phyloP scores from a whole-genome alignment of 2,329 filamentous ascomycete genomes.

The Anisogramma anomala region DNA sequence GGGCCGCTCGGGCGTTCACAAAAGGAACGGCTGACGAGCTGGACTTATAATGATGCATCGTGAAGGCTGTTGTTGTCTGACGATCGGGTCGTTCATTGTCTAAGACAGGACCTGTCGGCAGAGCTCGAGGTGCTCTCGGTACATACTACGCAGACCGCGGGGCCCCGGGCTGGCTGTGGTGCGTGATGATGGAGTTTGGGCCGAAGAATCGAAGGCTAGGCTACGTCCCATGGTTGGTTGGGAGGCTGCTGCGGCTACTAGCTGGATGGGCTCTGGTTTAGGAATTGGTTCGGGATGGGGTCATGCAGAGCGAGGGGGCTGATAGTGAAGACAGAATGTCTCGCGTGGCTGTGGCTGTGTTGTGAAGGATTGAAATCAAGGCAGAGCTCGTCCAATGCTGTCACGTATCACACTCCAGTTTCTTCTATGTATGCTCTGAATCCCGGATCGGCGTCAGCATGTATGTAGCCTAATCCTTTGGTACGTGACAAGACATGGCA shows the following conservation, averaged over 20 bases:
- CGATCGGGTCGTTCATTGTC: conserved; percentile 7
- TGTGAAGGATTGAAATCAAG: conserved; percentile 5
- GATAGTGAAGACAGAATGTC: conserved; percentile 3
- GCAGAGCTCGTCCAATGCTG: not conserved
- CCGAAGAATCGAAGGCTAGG: too few species aligned
- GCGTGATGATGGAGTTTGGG: too few species aligned
- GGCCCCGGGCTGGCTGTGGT: too few species aligned
- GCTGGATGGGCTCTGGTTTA: too few species aligned
- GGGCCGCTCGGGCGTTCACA: too few species aligned
- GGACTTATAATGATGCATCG: not conserved
- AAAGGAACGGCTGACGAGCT: not conserved
- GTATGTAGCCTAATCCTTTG: too few species aligned
- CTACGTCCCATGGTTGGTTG: too few species aligned
- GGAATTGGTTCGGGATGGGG: too few species aligned
- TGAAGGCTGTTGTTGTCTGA: not conserved
- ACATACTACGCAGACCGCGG: too few species aligned
- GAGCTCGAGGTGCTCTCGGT: not conserved
- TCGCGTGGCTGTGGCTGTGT: not conserved
- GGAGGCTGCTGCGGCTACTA: too few species aligned
- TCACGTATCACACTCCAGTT: not conserved
- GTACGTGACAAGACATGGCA: not conserved
- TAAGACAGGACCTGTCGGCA: conserved; percentile 7
- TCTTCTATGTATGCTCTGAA: not conserved
- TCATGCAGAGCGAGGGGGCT: not conserved
- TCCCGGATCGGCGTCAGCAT: not conserved